Evolutionary conservation across 148 eudicot species (phyloP).

Genomic region (Chenopodium album): DNA sequence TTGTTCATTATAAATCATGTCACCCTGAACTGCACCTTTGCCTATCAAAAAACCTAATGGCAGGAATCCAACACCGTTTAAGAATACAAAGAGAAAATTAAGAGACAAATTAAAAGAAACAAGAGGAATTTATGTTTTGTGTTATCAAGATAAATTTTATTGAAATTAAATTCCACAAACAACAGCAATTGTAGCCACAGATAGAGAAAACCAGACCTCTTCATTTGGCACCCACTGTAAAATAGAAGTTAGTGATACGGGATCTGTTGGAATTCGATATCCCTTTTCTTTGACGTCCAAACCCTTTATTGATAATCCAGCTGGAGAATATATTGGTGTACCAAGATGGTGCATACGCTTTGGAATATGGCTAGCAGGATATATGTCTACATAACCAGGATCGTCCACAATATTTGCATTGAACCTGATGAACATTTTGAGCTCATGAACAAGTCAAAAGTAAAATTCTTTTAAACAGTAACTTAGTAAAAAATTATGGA

Average conservation of each 20-base stretch:
- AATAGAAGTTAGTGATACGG: slow-evolving; percentile 56
- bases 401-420: slow-evolving; percentile 64
- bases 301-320: slow-evolving; percentile 34
- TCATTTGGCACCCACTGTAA: slow-evolving; percentile 75
- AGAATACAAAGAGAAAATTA: background rate
- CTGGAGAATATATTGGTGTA: slow-evolving; percentile 55
- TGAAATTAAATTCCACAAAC: background rate
- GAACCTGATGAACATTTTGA: slow-evolving; percentile 50
- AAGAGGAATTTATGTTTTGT: background rate
- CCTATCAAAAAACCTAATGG: background rate
- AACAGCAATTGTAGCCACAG: background rate
- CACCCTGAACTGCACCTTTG: background rate
- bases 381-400: slow-evolving; percentile 95
- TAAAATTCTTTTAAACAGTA: background rate
- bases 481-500: background rate
- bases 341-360: slow-evolving; percentile 71
- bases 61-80: background rate
- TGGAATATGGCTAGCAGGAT: slow-evolving; percentile 74
- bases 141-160: background rate
- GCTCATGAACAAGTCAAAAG: background rate
- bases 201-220: slow-evolving; percentile 51
- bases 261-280: slow-evolving; percentile 65
- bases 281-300: slow-evolving; percentile 59
- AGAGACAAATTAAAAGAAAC: background rate
- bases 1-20: background rate